A percentile compares a stretch with the other conserved stretches of the same genome.
Conservation (phyloP, 2,329 filamentous ascomycete species). For the Xenoacremonium recifei region DNA sequence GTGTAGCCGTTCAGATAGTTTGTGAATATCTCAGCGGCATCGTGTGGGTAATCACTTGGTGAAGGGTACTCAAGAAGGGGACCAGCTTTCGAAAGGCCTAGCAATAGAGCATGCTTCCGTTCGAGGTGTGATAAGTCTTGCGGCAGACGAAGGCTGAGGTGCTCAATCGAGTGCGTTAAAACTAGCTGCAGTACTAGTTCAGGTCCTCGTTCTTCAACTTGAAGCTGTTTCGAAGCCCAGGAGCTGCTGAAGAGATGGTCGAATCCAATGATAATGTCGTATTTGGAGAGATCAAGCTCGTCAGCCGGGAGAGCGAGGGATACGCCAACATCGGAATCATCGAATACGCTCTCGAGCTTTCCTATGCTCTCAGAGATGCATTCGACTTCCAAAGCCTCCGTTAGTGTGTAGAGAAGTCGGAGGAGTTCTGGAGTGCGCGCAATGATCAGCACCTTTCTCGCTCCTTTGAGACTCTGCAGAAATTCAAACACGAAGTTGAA, state of each 20-base stretch:
- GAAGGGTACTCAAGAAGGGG: conserved; percentile 33
- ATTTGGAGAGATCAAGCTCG: conserved; percentile 35
- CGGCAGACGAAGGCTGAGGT: conserved; percentile 48
- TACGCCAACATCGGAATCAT: conserved; percentile 36
- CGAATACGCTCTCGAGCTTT: conserved; percentile 24
- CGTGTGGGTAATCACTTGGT: conserved; percentile 41
- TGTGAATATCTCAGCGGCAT: conserved; percentile 47
- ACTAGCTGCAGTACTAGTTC: conserved; percentile 48
- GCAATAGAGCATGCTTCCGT: conserved; percentile 45
- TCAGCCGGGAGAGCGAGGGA: conserved; percentile 42
- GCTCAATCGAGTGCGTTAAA: conserved; percentile 53
- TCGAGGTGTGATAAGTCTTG: conserved; percentile 37
- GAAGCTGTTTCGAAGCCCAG: conserved; percentile 21
- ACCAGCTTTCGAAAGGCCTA: conserved; percentile 34
- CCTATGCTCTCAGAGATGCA: conserved; percentile 33
- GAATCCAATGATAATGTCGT: conserved; percentile 54
- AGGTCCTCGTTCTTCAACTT: conserved; percentile 12
- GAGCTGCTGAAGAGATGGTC: conserved; percentile 49
- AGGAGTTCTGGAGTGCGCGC: conserved; percentile 49
- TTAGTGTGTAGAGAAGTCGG: conserved; percentile 51
- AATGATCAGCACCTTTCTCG: conserved; percentile 52
- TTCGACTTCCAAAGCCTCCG: conserved; percentile 38
- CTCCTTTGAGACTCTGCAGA: conserved; percentile 41
- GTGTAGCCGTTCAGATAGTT: conserved; percentile 40
- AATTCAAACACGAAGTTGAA: conserved; percentile 59